These are phyloP conservation scores for Selaginella tamariscina DNA, from an alignment of 75 land plant species.

Conservation along the genomic window DNA sequence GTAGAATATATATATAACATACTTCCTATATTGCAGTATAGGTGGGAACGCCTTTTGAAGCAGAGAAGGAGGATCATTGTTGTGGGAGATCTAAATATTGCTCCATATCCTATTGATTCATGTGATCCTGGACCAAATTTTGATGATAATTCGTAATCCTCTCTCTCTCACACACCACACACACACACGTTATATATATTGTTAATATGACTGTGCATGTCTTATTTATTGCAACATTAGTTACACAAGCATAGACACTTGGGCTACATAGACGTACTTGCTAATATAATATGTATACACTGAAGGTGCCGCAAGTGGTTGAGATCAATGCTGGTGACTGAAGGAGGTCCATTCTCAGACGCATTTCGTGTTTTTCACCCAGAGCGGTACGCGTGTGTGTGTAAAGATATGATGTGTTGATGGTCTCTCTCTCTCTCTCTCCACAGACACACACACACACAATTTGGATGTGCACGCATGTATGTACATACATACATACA, in stretches of 20 bases:
- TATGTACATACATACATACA: too few relatives aligned
- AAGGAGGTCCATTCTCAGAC: conserved; percentile 71
- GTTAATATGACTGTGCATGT: too few relatives aligned
- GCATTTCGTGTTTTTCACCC: conserved; percentile 71
- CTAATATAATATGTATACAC: neutral
- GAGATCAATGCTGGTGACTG: conserved; percentile 46
- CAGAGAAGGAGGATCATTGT: conserved; percentile 65
- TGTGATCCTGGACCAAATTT: conserved; percentile 82
- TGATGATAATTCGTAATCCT: conserved; percentile 67
- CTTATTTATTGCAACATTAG: too few relatives aligned
- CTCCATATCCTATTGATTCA: conserved; percentile 59
- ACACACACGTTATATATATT: too few relatives aligned
- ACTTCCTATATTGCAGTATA: conserved; percentile 40
- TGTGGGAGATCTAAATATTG: conserved; percentile 88
- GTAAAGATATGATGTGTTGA: too few relatives aligned
- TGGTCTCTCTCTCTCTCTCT: too few relatives aligned
- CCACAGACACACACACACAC: too few relatives aligned
- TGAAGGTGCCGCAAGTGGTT: conserved; percentile 74
- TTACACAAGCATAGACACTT: too few relatives aligned
- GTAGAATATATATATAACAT: neutral
- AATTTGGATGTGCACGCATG: too few relatives aligned
- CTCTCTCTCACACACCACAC: conserved; percentile 5
- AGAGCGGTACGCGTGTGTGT: conserved; percentile 57
- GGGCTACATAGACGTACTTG: too few relatives aligned
- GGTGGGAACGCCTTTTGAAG: conserved; percentile 58